Evolutionary conservation across 805 yeast genomes (phyloP).

Genomic region (Pichia cephalocereana): DNA sequence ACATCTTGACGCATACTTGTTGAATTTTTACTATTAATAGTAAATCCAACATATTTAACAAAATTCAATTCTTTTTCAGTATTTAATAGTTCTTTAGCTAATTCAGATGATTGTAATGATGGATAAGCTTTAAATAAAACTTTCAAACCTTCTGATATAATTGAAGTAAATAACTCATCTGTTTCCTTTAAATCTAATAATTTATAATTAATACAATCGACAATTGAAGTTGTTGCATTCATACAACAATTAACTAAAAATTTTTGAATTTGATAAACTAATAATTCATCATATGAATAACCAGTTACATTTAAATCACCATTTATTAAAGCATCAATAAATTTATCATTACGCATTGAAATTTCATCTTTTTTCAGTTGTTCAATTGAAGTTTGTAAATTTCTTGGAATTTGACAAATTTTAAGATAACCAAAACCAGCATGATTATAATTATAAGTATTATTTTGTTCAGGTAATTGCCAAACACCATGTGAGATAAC

Average conservation of each 20-base stretch:
- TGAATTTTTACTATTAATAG: constrained; percentile 39
- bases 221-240: constrained; percentile 72
- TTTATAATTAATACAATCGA: constrained; percentile 74
- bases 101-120: constrained; percentile 22
- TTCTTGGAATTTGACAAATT: constrained; percentile 47
- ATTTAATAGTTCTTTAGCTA: constrained; percentile 25
- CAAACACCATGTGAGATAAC: constrained; percentile 80
- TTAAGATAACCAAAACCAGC: constrained; percentile 65
- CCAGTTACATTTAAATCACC: constrained; percentile 24
- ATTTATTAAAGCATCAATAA: constrained; percentile 17
- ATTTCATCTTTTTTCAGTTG: constrained; percentile 3
- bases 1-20: constrained; percentile 70
- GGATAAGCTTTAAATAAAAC: constrained; percentile 30
- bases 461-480: constrained; percentile 22
- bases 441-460: constrained; percentile 43
- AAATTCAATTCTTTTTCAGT: constrained; percentile 27
- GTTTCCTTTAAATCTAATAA: constrained; percentile 35
- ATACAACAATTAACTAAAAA: constrained; percentile 74
- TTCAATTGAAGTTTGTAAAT: constrained; percentile 5
- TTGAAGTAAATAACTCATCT: constrained; percentile 26
- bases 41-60: constrained; percentile 21
- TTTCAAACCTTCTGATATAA: constrained; percentile 38
- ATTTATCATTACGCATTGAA: constrained; percentile 14
- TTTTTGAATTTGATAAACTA: constrained; percentile 60
- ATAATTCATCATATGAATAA: constrained; percentile 33